Percentiles rank a stretch among this genome's conserved stretches.
These are phyloP conservation scores for Geotrichum australiense DNA, from an alignment of 1,139 yeast genomes.

Conservation along the genomic window DNA sequence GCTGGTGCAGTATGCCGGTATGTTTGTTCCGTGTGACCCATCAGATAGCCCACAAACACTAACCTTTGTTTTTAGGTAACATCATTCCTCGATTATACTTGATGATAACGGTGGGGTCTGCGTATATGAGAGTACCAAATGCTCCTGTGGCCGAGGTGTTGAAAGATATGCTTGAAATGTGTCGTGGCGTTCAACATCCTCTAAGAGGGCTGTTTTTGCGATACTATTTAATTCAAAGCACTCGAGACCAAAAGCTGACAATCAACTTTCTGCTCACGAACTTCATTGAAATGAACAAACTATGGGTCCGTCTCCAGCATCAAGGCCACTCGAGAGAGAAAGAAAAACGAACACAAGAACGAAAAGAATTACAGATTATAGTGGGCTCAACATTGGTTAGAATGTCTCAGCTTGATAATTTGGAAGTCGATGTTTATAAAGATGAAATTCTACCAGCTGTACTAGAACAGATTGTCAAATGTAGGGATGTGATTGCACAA, in stretches of 20 bases:
- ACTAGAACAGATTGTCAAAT: constrained; percentile 91
- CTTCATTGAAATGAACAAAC: constrained; percentile 93
- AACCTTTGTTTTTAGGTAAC: constrained; percentile 36
- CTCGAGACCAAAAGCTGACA: constrained; percentile 62
- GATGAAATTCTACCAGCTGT: constrained; percentile 66
- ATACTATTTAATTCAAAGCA: constrained; percentile 79
- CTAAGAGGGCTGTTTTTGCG: constrained; percentile 78
- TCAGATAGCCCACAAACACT: neutral
- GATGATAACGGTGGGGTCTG: constrained; percentile 94
- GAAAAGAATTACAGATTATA: constrained; percentile 84
- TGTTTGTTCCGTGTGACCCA: constrained; percentile 1
- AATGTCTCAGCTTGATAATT: constrained; percentile 77
- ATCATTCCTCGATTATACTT: constrained; percentile 84
- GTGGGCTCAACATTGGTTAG: constrained; percentile 91
- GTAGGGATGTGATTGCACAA: constrained; percentile 88
- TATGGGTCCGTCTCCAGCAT: constrained; percentile 95
- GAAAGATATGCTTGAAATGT: constrained; percentile 97
- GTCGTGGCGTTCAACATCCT: constrained; percentile 95
- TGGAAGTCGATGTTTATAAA: constrained; percentile 56
- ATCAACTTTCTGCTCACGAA: constrained; percentile 71
- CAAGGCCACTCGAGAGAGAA: constrained; percentile 89
- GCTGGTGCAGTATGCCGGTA: constrained; percentile 82
- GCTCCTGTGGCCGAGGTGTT: constrained; percentile 81
- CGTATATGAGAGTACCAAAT: constrained; percentile 68
- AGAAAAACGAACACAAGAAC: constrained; percentile 63